These are phyloP conservation scores for Coniophora puteana DNA, from an alignment of 1,284 basidiomycete genomes.

Conservation along the genomic window DNA sequence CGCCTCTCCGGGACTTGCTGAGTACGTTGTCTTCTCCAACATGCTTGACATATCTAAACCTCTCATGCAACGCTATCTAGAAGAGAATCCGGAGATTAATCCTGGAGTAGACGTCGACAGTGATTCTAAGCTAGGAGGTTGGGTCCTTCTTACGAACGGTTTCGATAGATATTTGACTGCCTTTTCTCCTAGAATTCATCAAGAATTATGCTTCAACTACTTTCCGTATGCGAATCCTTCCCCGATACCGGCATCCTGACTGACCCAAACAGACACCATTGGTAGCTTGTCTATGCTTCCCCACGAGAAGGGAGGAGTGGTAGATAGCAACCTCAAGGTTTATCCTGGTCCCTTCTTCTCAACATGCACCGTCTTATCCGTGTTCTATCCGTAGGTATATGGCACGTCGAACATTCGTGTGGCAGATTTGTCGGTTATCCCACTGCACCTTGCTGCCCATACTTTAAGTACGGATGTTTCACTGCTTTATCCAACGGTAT, in stretches of 20 bases:
- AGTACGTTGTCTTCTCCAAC: slow-evolving; percentile 9
- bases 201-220: slow-evolving; percentile 23
- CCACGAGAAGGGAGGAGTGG: slow-evolving; percentile 51
- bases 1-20: slow-evolving; percentile 39
- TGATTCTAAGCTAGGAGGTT: slow-evolving; percentile 23
- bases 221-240: slow-evolving; percentile 25
- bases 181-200: slow-evolving; percentile 21
- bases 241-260: not conserved
- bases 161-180: not conserved
- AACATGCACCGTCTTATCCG: not conserved
- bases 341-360: not conserved
- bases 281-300: slow-evolving; percentile 60
- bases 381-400: slow-evolving; percentile 28
- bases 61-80: not conserved
- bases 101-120: slow-evolving; percentile 33
- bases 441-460: slow-evolving; percentile 33
- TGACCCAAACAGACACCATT: slow-evolving; percentile 27
- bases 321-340: slow-evolving; percentile 45
- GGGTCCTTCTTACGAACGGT: not conserved
- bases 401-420: slow-evolving; percentile 43
- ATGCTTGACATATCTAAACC: not conserved
- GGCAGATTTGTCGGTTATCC: slow-evolving; percentile 37
- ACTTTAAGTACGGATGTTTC: slow-evolving; percentile 21
- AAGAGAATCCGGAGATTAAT: slow-evolving; percentile 22
- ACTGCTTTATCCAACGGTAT: not conserved